A percentile compares a stretch with the other conserved stretches of the same genome.
Evolutionary conservation across 768 basidiomycete genomes (phyloP).

Genomic region (Cantharellus anzutake): DNA sequence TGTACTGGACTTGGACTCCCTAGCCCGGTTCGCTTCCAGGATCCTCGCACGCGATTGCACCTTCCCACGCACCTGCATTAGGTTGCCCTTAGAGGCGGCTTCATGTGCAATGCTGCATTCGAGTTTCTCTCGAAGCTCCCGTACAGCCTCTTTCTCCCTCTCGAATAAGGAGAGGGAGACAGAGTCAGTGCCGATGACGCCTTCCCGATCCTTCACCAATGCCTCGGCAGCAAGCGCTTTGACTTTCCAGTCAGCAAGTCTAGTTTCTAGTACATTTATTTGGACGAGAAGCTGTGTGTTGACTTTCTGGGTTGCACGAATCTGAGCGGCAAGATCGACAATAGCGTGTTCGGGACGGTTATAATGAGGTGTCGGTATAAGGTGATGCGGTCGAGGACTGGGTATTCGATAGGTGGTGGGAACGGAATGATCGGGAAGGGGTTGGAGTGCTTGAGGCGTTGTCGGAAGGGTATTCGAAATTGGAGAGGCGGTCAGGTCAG

Average conservation of each 20-base stretch:
- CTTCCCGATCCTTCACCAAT: background rate
- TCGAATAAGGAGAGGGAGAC: background rate
- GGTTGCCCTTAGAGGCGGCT: background rate
- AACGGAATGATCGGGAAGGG: background rate
- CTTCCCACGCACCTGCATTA: background rate
- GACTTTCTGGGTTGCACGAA: background rate
- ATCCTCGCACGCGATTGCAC: background rate
- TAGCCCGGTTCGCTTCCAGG: background rate
- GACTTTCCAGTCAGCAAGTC: background rate
- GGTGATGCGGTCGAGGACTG: background rate
- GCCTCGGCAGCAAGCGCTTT: background rate
- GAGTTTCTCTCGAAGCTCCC: background rate
- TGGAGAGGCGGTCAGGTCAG: too few species aligned
- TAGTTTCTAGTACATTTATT: background rate
- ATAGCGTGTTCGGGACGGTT: background rate
- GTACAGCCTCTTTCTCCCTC: background rate
- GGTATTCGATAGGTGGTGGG: background rate
- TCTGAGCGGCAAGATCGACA: background rate
- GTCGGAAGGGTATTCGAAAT: too few species aligned
- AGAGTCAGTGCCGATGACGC: background rate
- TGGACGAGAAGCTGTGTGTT: background rate
- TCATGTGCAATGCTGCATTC: background rate
- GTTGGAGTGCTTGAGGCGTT: too few species aligned
- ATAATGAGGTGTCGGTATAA: background rate
- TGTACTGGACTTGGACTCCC: background rate